Evolutionary conservation across 345 rosid genomes (phyloP), one percentile per base, ranked within the genome.

Genomic region (Syzygium oleosum): DNA sequence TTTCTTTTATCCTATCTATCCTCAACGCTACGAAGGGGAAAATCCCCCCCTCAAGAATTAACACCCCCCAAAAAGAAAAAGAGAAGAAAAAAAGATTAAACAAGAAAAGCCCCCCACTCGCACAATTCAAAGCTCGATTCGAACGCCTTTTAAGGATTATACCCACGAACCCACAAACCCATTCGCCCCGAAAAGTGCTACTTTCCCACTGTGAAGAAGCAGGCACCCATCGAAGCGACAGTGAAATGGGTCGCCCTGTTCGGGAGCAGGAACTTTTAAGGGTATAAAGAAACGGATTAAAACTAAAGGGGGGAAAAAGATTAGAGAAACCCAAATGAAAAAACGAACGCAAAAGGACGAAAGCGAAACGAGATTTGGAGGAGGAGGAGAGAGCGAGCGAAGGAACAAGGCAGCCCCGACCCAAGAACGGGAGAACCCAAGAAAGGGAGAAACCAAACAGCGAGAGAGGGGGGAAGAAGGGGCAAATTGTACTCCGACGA

Each of bases 71-170:
- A 11, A 23, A 83, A 29, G 52, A 17, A 52, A 55, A 31, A 52
- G 25, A 17, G n/a, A 59, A 16, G 15, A 29, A 38, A 38, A 85
- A 43, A 55, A 61, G n/a, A 14, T 31, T 54, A 19, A 21, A 49
- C 51, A 21, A 31, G 78, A 43, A 68, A 23, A 86, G 56, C 73
- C 87, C 83, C 56, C 73, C 49, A 88, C 31, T 85, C 53, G 54
- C 77, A 15, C 85, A 91, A 92, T 92, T 90, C 94, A 86, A 86
- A 77, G 34, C 65, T 52, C 43, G 85, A 86, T 77, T 77, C 85
- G 25, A 10, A 38, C 68, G 52, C 49, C 10, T 52, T 41, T 51
- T 3, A 53, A 53, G 59, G 59, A 56, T 56, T 84, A 51, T 54
- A 86, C 88, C 88, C 88, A 86, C 84, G 58, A 52, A 86, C 88